Percentiles rank a stretch among this genome's conserved stretches.
Evolutionary conservation across 805 yeast genomes (phyloP).

Genomic region (Schwanniomyces pseudopolymorphus): DNA sequence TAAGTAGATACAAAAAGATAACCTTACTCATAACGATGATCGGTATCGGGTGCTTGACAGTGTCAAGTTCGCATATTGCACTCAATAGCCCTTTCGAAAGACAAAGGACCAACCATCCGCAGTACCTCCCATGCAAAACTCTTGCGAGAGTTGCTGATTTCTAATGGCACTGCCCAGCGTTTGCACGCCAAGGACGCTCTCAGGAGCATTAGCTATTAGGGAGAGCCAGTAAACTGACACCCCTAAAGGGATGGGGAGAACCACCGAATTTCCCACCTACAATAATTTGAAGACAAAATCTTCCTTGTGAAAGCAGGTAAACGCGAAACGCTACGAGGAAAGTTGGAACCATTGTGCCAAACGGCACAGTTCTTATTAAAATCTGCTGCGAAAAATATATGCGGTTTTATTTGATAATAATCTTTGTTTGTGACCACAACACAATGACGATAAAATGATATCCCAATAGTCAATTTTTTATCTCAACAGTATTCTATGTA

Average conservation of each 20-base stretch:
- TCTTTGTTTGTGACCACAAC: too few species aligned
- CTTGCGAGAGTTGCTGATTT: constrained; percentile 30
- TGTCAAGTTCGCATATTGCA: constrained; percentile 56
- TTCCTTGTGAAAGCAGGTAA: constrained; percentile 42
- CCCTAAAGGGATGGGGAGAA: constrained; percentile 45
- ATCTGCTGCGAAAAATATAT: neutral
- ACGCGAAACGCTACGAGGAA: constrained; percentile 47
- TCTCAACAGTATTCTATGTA: too few species aligned
- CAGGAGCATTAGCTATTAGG: constrained; percentile 40
- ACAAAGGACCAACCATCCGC: constrained; percentile 54
- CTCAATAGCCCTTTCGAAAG: constrained; percentile 47
- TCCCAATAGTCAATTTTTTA: too few species aligned
- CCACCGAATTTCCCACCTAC: constrained; percentile 70
- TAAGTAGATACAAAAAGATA: constrained; percentile 7
- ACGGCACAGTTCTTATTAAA: constrained; percentile 3
- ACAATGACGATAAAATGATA: too few species aligned
- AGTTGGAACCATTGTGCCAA: constrained; percentile 26
- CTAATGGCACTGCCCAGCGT: constrained; percentile 62
- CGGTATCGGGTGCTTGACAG: constrained; percentile 58
- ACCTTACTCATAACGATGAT: constrained; percentile 51
- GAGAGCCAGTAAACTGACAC: neutral
- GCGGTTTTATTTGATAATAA: neutral
- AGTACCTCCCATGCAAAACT: constrained; percentile 50
- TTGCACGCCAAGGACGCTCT: constrained; percentile 57
- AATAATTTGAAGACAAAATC: constrained; percentile 8